Base-by-base conservation (phyloP, 805 yeast species). In the Wickerhamomyces canadensis region DNA sequence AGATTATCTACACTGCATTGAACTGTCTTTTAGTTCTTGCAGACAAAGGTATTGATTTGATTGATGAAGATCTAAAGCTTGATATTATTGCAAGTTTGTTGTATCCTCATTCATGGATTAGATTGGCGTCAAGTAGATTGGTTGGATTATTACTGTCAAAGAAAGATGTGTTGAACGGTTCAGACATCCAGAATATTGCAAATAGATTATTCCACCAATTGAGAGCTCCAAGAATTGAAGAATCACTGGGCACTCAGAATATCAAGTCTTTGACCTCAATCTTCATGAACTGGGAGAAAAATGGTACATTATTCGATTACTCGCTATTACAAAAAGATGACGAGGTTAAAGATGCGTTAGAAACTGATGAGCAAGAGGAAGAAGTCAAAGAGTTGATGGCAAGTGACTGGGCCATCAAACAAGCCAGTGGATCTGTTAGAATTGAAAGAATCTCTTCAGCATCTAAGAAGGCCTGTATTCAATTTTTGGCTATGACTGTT, bases 31-130 rank as follows among this genome's bases (percentile, higher is more conserved):
- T 68, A 5, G 55, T 68, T 0, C 55, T 73, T 24, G 61, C 66
- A 22, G 65, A 67, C 33, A 58, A 64, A 18, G 49, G 60, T 24
- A 28, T 33, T 21, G 36, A 36, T 4, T 29, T 45, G 25, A 41
- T 45, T 15, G 67, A 64, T 27, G 60, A 57, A 9, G 51, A 47
- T 3, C 67, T 64, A 48, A 66, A 60, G 32, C 47, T 56, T 3
- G 55, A 60, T 14, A 59, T 83, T 3, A 65, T 75, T 18, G 71
- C 69, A 4, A 60, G 78, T 21, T 66, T 88, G 37, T 64, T 89
- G 35, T 89, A 76, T 55, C 97, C 97, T 3, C 97, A 89, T 59
- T 70, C 93, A 1, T 89, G 98, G 98, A 83, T 89, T 6, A 75
- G 97, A 49, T 66, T 83, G 41, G 62, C 72, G 5, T 65, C 94